A percentile compares a stretch with the other conserved stretches of the same genome.
Evolutionary conservation across 2,329 filamentous ascomycete species (phyloP).

Genomic region (Zopfia rhizophila): DNA sequence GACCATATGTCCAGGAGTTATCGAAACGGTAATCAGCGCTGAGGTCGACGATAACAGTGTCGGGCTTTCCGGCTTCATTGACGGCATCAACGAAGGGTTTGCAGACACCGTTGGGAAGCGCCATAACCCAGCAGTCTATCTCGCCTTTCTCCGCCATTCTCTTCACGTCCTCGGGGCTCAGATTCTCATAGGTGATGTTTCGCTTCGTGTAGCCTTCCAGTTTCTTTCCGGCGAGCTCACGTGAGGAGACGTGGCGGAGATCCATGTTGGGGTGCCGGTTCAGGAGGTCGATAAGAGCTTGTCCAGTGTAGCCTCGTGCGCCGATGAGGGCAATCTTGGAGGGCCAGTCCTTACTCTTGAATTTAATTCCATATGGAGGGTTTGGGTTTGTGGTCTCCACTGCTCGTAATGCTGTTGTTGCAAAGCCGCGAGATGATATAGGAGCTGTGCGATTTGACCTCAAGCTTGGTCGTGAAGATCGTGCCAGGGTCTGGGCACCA

Average conservation of each 20-base stretch:
- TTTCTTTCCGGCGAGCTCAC: conserved; percentile 87
- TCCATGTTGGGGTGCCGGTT: conserved; percentile 92
- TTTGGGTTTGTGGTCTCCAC: conserved; percentile 79
- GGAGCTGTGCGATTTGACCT: conserved; percentile 46
- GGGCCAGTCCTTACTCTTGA: conserved; percentile 81
- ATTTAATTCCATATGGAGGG: conserved; percentile 88
- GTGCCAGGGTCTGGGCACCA: conserved; percentile 49
- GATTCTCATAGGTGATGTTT: conserved; percentile 90
- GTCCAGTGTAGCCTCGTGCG: conserved; percentile 92
- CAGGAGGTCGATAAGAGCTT: conserved; percentile 86
- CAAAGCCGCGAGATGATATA: conserved; percentile 60
- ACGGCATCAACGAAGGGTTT: conserved; percentile 93
- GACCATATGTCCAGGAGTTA: conserved; percentile 84
- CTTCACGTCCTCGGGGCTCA: conserved; percentile 85
- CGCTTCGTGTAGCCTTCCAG: conserved; percentile 91
- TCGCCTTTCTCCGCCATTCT: conserved; percentile 84
- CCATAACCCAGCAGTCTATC: conserved; percentile 98
- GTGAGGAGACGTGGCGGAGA: conserved; percentile 89
- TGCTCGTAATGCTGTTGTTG: conserved; percentile 59
- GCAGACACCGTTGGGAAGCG: conserved; percentile 93
- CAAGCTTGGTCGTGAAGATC: conserved; percentile 38
- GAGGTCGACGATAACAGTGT: conserved; percentile 87
- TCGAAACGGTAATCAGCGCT: conserved; percentile 98
- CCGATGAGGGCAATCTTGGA: conserved; percentile 88
- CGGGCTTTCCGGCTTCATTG: conserved; percentile 70